Evolutionary conservation across 2,329 filamentous ascomycete species (phyloP).

Genomic region (Dryadomyces quercus-mongolicae): DNA sequence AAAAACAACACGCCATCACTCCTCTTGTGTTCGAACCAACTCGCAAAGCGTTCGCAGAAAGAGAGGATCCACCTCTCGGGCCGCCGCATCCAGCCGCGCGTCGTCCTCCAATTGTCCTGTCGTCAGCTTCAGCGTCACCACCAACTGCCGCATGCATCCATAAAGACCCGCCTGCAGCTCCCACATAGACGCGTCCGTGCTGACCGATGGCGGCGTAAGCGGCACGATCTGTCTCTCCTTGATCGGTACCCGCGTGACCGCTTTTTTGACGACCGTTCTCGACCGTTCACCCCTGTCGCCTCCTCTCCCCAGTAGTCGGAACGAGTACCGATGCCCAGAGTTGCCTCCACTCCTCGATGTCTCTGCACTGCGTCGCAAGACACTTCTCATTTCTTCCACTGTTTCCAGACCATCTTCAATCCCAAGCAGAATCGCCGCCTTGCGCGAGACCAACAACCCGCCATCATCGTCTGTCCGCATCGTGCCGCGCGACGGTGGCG

Average conservation of each 20-base stretch:
- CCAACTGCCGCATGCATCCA: constrained; percentile 36
- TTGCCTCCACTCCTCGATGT: background rate
- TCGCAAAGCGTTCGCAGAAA: constrained; percentile 28
- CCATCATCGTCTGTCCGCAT: background rate
- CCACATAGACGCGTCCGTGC: constrained; percentile 18
- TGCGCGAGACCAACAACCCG: constrained; percentile 15
- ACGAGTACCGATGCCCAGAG: constrained; percentile 6
- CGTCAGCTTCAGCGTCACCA: constrained; percentile 31
- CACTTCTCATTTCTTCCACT: background rate
- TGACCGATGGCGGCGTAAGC: background rate
- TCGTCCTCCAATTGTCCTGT: constrained; percentile 8
- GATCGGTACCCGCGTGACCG: background rate
- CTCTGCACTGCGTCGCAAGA: background rate
- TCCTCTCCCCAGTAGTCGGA: constrained; percentile 3
- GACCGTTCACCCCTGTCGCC: background rate
- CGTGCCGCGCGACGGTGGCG: background rate
- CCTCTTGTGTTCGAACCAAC: constrained; percentile 28
- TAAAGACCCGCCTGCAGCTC: constrained; percentile 37
- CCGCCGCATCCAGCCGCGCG: constrained; percentile 9
- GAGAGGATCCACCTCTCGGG: constrained; percentile 20
- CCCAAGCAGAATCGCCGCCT: constrained; percentile 12
- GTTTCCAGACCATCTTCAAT: constrained; percentile 2
- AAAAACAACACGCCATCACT: constrained; percentile 11
- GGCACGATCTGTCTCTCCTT: background rate
- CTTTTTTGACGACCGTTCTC: background rate